Evolutionary conservation across 371 early-diverging fungal species (phyloP), one percentile per base, ranked within the genome.

Genomic region (Circinella umbellata): DNA sequence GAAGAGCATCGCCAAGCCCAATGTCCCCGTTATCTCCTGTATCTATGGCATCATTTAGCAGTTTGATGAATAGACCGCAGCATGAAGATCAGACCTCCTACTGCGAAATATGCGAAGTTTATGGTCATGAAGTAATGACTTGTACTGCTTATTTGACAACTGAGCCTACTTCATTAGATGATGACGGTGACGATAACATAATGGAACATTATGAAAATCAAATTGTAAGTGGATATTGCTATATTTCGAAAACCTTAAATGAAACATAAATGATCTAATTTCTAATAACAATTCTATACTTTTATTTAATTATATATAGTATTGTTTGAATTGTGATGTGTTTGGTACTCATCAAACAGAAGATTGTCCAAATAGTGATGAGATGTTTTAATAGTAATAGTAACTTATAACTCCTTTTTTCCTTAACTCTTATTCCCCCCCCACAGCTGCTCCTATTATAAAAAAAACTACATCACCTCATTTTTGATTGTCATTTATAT

Each of bases 241-340:
- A 8, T 17, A 57, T 57, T 39, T 37, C 64, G 27, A 27, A 27
- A 27, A 27, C 2, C 27, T 27, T 2, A 27, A 27, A 27, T 27
- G 27, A 42, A 42, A 42, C 6, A 42, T 9, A 42, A 42, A 42
- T 42, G 11, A 42, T 20, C 17, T 66, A 47, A 35, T 53, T 57
- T n/a, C 46, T 66, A 42, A 46, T 46, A 10, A 36, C 14, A 37
- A 53, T 35, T 15, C 14, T 42, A 48, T 57, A 7, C n/a, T 38
- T 49, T 47, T 15, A 61, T 34, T 0, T 20, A 37, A 14, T 1
- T 35, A 51, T 39, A 15, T 6, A 38, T 80, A 87, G 79, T 91
- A 88, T 68, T 91, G 91, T 70, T 89, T 88, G 39, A 88, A 91
- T 71, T 91, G 91, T 75, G 89, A 91, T 71, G 81, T 77, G 27